Conservation (phyloP, 1,284 basidiomycete genomes). For the Boletellus sp. region DNA sequence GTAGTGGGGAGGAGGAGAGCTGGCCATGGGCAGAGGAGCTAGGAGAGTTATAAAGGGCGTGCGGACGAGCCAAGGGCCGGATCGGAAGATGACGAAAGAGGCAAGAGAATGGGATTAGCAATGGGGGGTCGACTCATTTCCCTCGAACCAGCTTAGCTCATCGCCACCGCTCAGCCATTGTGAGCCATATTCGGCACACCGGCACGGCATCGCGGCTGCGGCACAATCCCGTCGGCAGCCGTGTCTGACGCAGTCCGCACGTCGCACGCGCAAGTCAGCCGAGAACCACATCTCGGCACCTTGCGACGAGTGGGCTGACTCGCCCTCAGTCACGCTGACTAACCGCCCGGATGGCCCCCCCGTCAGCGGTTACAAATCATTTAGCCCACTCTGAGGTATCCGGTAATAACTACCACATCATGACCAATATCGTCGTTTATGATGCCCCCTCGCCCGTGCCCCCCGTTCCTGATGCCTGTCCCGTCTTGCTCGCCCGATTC, state of each 20-base stretch:
- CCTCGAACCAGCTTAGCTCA: conserved; percentile 9
- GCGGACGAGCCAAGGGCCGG: conserved; percentile 26
- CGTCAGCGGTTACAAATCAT: conserved; percentile 1
- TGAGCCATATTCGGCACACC: background rate
- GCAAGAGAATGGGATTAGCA: conserved; percentile 31
- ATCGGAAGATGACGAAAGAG: conserved; percentile 32
- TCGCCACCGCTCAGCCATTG: conserved; percentile 1
- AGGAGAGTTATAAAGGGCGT: conserved; percentile 32
- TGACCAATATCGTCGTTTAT: conserved; percentile 1
- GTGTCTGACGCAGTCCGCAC: background rate
- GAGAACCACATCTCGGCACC: too few species aligned
- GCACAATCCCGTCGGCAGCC: conserved; percentile 4
- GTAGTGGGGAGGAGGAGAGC: background rate
- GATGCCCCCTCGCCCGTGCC: conserved; percentile 9
- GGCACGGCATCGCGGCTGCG: conserved; percentile 1
- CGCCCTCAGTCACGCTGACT: conserved; percentile 6
- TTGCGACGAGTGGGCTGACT: too few species aligned
- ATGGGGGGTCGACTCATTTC: conserved; percentile 12
- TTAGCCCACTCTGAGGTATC: too few species aligned
- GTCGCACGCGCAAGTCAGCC: too few species aligned
- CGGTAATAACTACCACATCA: background rate
- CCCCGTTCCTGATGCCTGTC: conserved; percentile 9
- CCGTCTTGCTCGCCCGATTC: conserved; percentile 23
- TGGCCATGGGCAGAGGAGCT: conserved; percentile 4
- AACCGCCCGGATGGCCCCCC: too few species aligned